Conservation (phyloP, 176 grass and related monocot species). For the Juncus inflexus region DNA sequence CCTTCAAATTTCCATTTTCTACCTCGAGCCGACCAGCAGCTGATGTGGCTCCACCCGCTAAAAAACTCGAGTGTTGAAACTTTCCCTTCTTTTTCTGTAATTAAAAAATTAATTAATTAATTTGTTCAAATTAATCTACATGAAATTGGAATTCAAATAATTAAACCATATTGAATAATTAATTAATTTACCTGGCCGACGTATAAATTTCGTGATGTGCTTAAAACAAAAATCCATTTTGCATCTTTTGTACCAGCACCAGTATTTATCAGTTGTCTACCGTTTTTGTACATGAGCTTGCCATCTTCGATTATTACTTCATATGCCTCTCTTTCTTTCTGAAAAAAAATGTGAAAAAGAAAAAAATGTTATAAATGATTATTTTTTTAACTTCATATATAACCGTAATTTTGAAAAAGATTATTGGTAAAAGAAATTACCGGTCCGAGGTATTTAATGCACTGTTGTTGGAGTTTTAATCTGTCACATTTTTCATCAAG, state of each 20-base stretch:
- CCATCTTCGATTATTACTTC: constrained; percentile 66
- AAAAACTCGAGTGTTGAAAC: constrained; percentile 94
- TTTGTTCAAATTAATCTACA: background rate
- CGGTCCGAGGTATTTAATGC: constrained; percentile 94
- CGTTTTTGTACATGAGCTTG: constrained; percentile 68
- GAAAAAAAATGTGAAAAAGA: constrained; percentile 16
- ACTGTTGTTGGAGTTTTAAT: constrained; percentile 63
- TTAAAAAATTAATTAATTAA: background rate
- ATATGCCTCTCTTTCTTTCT: constrained; percentile 91
- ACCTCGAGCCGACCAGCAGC: constrained; percentile 69
- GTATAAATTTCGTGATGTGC: constrained; percentile 71
- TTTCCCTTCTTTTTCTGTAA: constrained; percentile 83
- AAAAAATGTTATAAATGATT: background rate
- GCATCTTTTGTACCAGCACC: constrained; percentile 32
- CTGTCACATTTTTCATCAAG: constrained; percentile 54
- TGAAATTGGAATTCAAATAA: background rate
- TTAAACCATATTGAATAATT: background rate
- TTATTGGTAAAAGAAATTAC: constrained; percentile 36
- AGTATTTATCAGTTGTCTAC: constrained; percentile 40
- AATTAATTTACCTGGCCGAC: constrained; percentile 58
- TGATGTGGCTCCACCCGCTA: constrained; percentile 83
- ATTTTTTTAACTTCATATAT: background rate
- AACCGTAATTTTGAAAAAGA: background rate
- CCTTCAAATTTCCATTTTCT: constrained; percentile 77
- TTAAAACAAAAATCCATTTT: constrained; percentile 96